Conservation (phyloP, 495 filamentous ascomycete genomes). For the Aspergillus homomorphus region DNA sequence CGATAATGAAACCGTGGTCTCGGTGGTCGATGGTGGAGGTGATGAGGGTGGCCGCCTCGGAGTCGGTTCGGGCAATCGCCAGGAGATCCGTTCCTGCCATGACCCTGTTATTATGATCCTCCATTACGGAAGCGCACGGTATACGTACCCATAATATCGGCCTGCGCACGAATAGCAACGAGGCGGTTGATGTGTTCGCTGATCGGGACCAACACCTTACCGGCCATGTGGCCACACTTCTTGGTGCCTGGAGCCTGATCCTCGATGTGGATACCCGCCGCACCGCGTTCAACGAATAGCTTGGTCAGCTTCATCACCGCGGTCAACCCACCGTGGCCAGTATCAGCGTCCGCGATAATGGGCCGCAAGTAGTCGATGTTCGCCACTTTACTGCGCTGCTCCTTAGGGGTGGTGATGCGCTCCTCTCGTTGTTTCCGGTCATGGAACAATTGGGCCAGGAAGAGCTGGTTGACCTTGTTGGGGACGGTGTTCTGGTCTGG, state of each 20-base stretch:
- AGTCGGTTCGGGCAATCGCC: constrained; percentile 90
- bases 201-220: constrained; percentile 96
- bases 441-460: constrained; percentile 98
- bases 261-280: constrained; percentile 97
- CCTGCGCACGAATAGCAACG: constrained; percentile 94
- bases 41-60: constrained; percentile 95
- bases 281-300: constrained; percentile 94
- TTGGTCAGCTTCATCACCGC: constrained; percentile 99
- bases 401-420: constrained; percentile 73
- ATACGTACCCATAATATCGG: constrained; percentile 88
- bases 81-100: constrained; percentile 70
- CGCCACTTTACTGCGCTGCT: constrained; percentile 67
- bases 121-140: not conserved
- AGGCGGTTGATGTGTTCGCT: constrained; percentile 98
- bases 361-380: constrained; percentile 93
- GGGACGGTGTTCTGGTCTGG: constrained; percentile 81
- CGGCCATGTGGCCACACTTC: constrained; percentile 99
- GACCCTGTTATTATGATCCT: not conserved
- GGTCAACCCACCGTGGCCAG: constrained; percentile 93
- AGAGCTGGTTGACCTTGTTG: constrained; percentile 95
- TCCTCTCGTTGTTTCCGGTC: constrained; percentile 98
- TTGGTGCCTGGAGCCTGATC: constrained; percentile 98
- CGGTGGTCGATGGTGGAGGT: constrained; percentile 92
- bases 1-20: constrained; percentile 91
- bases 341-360: constrained; percentile 96